A percentile compares a stretch with the other conserved stretches of the same genome.
phyloP scores from a whole-genome alignment of 306 rosid genomes.

The Fagus crenata region DNA sequence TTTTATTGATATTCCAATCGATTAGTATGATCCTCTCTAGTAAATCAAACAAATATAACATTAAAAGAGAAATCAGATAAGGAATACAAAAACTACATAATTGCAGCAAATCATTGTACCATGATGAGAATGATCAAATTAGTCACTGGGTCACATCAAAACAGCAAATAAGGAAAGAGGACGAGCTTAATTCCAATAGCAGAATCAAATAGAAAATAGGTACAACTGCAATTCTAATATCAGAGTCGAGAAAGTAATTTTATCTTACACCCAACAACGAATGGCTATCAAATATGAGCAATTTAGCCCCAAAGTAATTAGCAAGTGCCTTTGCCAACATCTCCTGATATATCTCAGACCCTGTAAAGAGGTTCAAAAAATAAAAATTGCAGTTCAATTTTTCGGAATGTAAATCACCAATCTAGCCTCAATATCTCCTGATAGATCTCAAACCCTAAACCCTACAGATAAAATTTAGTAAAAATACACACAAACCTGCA shows the following conservation, averaged over 20 bases:
- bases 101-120: constrained; percentile 7
- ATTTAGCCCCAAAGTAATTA: constrained; percentile 78
- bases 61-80: neutral
- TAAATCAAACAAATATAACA: neutral
- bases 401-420: neutral
- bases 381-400: constrained; percentile 16
- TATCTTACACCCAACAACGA: constrained; percentile 93
- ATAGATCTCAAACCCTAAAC: neutral
- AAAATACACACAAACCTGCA: constrained; percentile 60
- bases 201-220: constrained; percentile 23
- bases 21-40: constrained; percentile 22
- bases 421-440: neutral
- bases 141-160: constrained; percentile 15
- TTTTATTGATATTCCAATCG: constrained; percentile 10
- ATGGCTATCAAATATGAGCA: constrained; percentile 97
- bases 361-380: constrained; percentile 44
- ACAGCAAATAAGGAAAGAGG: constrained; percentile 21
- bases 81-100: neutral
- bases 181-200: constrained; percentile 35
- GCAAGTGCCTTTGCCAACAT: constrained; percentile 98
- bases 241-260: constrained; percentile 36
- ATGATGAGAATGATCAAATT: neutral
- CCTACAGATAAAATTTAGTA: constrained; percentile 3
- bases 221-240: constrained; percentile 26
- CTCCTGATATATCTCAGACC: constrained; percentile 99